Evolutionary conservation across 2,329 filamentous ascomycete genomes (phyloP).

Genomic region (Plectosphaerella sp.): DNA sequence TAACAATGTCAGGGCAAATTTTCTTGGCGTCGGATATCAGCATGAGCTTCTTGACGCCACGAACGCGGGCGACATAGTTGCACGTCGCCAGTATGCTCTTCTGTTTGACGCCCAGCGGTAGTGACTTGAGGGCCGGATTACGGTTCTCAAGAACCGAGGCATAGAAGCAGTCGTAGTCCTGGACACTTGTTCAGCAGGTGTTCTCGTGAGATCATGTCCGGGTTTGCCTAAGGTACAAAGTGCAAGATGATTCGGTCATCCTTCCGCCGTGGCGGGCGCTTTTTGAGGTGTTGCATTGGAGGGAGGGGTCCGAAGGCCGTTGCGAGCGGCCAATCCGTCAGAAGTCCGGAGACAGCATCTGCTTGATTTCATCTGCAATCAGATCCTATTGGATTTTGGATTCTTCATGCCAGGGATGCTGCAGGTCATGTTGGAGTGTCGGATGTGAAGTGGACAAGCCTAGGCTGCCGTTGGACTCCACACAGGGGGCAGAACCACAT

Average conservation of each 20-base stretch:
- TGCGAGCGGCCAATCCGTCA: too few relatives aligned
- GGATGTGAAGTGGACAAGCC: background rate
- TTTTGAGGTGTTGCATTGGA: slow-evolving; percentile 24
- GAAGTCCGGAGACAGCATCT: too few relatives aligned
- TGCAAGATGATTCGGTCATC: slow-evolving; percentile 72
- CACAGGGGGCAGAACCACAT: too few relatives aligned
- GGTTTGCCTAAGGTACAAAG: slow-evolving; percentile 62
- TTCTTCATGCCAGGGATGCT: background rate
- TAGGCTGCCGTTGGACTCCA: too few relatives aligned
- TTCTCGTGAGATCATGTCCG: slow-evolving; percentile 7
- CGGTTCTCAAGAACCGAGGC: slow-evolving; percentile 84
- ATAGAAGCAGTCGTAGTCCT: slow-evolving; percentile 92
- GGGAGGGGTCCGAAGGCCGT: too few relatives aligned
- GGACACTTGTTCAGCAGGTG: slow-evolving; percentile 4
- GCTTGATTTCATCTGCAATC: too few relatives aligned
- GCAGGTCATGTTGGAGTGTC: background rate
- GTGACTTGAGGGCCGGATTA: slow-evolving; percentile 64
- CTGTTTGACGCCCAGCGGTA: slow-evolving; percentile 82
- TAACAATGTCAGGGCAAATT: slow-evolving; percentile 76
- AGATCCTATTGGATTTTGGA: too few relatives aligned
- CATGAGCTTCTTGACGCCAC: slow-evolving; percentile 77
- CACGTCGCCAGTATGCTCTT: slow-evolving; percentile 91
- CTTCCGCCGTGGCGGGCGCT: slow-evolving; percentile 38
- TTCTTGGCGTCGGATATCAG: slow-evolving; percentile 76
- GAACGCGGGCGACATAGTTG: slow-evolving; percentile 83